phyloP scores from a whole-genome alignment of 345 rosid species.

The Sonneratia caseolaris region DNA sequence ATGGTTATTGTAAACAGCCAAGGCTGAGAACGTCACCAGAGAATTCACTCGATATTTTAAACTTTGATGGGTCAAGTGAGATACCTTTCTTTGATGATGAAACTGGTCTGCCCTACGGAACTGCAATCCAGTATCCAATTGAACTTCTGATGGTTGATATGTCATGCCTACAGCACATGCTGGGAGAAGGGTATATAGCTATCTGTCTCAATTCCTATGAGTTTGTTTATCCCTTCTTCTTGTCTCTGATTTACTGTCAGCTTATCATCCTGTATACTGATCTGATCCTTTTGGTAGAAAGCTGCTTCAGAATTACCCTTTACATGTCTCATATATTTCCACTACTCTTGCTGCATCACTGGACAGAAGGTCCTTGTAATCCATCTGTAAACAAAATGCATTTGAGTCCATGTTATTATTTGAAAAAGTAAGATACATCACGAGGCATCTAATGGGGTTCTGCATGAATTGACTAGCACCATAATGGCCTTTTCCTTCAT shows the following conservation, averaged over 20 bases:
- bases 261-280: too few species aligned
- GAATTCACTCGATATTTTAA: conserved; percentile 10
- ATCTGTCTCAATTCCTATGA: not conserved
- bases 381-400: too few species aligned
- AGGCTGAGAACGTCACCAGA: conserved; percentile 20
- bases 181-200: conserved; percentile 46
- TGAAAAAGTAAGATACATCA: too few species aligned
- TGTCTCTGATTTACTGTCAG: too few species aligned
- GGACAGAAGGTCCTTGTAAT: too few species aligned
- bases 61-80: conserved; percentile 13
- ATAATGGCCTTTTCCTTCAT: not conserved
- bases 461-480: not conserved
- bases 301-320: too few species aligned
- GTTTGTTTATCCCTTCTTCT: too few species aligned
- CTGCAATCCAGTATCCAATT: conserved; percentile 21
- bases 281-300: too few species aligned
- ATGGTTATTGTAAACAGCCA: conserved; percentile 34
- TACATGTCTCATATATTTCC: too few species aligned
- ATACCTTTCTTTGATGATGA: conserved; percentile 14
- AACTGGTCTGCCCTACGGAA: conserved; percentile 6
- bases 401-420: too few species aligned
- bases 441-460: too few species aligned
- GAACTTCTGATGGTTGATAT: conserved; percentile 26
- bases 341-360: too few species aligned
- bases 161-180: conserved; percentile 26